Percentiles rank a stretch among this genome's conserved stretches.
phyloP scores from a whole-genome alignment of 306 rosid species.

The Vigna radiata region DNA sequence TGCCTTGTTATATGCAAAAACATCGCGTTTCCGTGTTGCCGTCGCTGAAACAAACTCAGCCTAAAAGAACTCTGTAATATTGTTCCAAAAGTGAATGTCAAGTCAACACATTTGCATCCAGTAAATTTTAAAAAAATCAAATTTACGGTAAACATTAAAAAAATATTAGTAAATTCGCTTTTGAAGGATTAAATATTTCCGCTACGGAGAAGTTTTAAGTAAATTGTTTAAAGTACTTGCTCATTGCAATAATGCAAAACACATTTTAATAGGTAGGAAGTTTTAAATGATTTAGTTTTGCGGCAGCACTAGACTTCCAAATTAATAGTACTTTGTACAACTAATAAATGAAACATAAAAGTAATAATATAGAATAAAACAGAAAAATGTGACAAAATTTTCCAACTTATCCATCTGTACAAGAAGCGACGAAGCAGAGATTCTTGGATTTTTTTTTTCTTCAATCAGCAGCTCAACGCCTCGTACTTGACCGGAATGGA shows the following conservation, averaged over 20 bases:
- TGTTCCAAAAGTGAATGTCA: too few species aligned
- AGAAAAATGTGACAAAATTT: constrained; percentile 30
- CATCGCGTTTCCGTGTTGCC: too few species aligned
- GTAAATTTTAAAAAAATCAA: too few species aligned
- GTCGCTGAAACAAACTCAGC: too few species aligned
- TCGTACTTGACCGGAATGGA: constrained; percentile 80
- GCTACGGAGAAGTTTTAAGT: too few species aligned
- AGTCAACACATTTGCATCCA: too few species aligned
- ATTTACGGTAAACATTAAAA: too few species aligned
- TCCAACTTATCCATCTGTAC: constrained; percentile 57
- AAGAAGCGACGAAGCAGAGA: constrained; percentile 46
- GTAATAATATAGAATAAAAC: not conserved
- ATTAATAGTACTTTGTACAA: constrained; percentile 13
- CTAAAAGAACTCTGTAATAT: too few species aligned
- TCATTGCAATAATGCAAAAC: not conserved
- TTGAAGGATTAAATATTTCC: too few species aligned
- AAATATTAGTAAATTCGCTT: too few species aligned
- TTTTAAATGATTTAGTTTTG: not conserved
- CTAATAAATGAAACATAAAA: not conserved
- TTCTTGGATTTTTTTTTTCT: not conserved
- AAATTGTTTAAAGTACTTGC: too few species aligned
- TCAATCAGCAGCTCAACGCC: constrained; percentile 75
- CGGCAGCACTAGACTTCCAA: not conserved
- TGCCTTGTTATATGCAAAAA: too few species aligned
- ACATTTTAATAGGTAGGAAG: not conserved